Evolutionary conservation across 169 alveolate genomes (phyloP), one percentile per base, ranked within the genome.

Genomic region (Plasmodium blacklocki): DNA sequence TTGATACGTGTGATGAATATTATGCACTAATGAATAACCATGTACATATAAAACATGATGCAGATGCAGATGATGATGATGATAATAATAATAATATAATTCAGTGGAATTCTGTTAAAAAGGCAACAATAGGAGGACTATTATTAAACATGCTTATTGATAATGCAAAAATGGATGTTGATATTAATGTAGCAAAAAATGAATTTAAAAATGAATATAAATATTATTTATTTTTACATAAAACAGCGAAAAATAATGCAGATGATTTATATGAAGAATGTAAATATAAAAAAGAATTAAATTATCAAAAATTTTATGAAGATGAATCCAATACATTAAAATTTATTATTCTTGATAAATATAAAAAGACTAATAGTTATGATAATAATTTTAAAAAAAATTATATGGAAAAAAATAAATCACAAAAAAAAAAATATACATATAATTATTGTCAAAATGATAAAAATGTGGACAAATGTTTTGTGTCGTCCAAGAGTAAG

Each of bases 51-150:
- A 62, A 66, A 66, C 14, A 83, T 7, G 60, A 68, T 6, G 74
- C n/a, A n/a, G n/a, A n/a, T n/a, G n/a, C n/a, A n/a, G n/a, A n/a
- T n/a, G n/a, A n/a, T n/a, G n/a, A n/a, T n/a, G n/a, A n/a, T n/a
- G n/a, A n/a, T n/a, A n/a, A n/a, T n/a, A n/a, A 70, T 54, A 91
- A 39, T 39, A 39, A 90, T n/a, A 56, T 88, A 39, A 88, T 92
- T 49, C 93, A 88, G 45, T 93, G 96, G 96, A 93, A 91, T 63
- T 88, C 93, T 50, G 83, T 72, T 14, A 94, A 92, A 54, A 90
- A 92, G 14, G 96, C 96, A 1, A 88, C 95, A 23, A 88, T 92
- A 9, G 96, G 96, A 1, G 96, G 96, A 1, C 87, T 89, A 26
- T 88, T 93, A 56, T 62, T 93, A 56, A 78, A 93, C 78, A 94